phyloP scores from a whole-genome alignment of 2,329 filamentous ascomycete species.

The Aspergillus transmontanensis region DNA sequence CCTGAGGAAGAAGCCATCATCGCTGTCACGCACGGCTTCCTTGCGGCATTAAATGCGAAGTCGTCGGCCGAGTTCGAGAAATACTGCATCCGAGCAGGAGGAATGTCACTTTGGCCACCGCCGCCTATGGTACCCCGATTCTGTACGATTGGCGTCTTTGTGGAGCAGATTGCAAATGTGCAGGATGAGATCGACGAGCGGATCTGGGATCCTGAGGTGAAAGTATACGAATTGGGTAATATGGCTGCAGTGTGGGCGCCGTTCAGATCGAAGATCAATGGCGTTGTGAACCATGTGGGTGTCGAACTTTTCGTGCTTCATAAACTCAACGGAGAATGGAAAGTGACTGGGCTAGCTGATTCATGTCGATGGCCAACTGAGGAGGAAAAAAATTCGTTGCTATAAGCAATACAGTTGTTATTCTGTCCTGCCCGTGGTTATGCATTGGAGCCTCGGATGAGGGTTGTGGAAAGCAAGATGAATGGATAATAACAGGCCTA shows the following conservation, averaged over 20 bases:
- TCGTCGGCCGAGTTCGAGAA: conserved; percentile 36
- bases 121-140: conserved; percentile 33
- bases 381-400: conserved; percentile 28
- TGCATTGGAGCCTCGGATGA: neutral
- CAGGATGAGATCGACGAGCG: conserved; percentile 37
- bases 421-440: neutral
- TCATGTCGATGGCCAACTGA: conserved; percentile 35
- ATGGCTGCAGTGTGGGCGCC: conserved; percentile 39
- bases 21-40: conserved; percentile 31
- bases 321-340: conserved; percentile 36
- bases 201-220: conserved; percentile 39
- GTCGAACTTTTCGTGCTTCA: conserved; percentile 38
- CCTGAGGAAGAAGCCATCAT: conserved; percentile 29
- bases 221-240: conserved; percentile 31
- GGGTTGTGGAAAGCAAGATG: conserved; percentile 16
- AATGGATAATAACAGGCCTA: neutral
- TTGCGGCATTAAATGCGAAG: conserved; percentile 33
- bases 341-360: conserved; percentile 39
- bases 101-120: conserved; percentile 39
- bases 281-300: conserved; percentile 39
- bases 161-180: conserved; percentile 33
- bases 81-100: conserved; percentile 36
- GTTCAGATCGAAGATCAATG: conserved; percentile 38
- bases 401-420: conserved; percentile 10
- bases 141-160: conserved; percentile 38